Percentiles rank a stretch among this genome's conserved stretches.
Evolutionary conservation across 192 early-diverging fungal genomes (phyloP).

Genomic region (Coemansia sp.): DNA sequence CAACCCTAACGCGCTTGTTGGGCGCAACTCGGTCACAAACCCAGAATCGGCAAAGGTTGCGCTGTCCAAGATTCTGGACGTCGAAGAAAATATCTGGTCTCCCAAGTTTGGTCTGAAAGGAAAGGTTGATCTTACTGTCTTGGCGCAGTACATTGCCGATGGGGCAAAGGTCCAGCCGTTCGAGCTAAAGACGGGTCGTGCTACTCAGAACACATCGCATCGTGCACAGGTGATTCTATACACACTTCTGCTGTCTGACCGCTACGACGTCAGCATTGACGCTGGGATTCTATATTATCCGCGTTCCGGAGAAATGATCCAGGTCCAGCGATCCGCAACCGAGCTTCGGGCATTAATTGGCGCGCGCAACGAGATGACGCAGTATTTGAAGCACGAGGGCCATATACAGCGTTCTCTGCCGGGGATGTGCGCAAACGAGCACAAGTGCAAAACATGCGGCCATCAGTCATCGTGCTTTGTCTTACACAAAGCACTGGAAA

Average conservation of each 20-base stretch:
- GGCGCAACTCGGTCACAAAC: not conserved
- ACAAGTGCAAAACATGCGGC: slow-evolving; percentile 71
- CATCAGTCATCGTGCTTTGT: slow-evolving; percentile 67
- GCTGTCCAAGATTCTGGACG: slow-evolving; percentile 74
- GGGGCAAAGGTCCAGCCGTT: slow-evolving; percentile 70
- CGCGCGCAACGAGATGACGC: slow-evolving; percentile 74
- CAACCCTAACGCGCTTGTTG: not conserved
- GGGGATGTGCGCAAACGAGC: slow-evolving; percentile 65
- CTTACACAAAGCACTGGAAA: slow-evolving; percentile 74
- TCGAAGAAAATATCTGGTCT: slow-evolving; percentile 93
- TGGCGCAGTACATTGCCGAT: slow-evolving; percentile 20
- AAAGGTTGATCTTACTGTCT: slow-evolving; percentile 77
- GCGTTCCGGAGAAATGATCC: slow-evolving; percentile 64
- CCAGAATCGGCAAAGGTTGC: slow-evolving; percentile 24
- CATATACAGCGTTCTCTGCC: slow-evolving; percentile 57
- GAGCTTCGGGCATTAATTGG: slow-evolving; percentile 77
- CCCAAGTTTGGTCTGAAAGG: slow-evolving; percentile 92
- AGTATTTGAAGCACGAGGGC: slow-evolving; percentile 39
- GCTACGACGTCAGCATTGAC: slow-evolving; percentile 73
- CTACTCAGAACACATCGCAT: slow-evolving; percentile 62
- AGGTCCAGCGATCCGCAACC: slow-evolving; percentile 61
- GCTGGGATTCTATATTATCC: slow-evolving; percentile 80
- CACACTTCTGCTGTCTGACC: slow-evolving; percentile 80
- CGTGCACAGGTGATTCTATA: slow-evolving; percentile 86
- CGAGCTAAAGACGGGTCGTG: slow-evolving; percentile 87